phyloP scores from a whole-genome alignment of 2,329 filamentous ascomycete genomes.

The Monosporascus sp. region DNA sequence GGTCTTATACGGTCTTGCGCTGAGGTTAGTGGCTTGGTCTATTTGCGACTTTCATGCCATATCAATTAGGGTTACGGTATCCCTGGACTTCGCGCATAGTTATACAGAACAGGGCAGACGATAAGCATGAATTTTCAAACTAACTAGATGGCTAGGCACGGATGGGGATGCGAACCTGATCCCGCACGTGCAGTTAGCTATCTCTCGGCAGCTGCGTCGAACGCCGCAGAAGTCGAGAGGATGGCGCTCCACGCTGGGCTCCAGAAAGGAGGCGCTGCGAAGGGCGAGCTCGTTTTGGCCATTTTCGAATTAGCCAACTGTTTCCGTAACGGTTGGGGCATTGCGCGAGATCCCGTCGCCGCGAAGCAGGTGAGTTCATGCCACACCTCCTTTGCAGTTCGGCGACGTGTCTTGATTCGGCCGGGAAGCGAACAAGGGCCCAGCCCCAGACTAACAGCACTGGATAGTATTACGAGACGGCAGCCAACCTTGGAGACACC shows the following conservation, averaged over 20 bases:
- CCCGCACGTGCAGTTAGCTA: conserved; percentile 72
- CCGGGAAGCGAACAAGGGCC: neutral
- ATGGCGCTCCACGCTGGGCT: conserved; percentile 80
- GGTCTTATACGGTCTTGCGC: conserved; percentile 87
- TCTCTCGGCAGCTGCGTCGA: conserved; percentile 82
- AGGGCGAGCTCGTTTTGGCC: conserved; percentile 91
- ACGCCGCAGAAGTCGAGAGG: conserved; percentile 81
- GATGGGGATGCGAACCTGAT: conserved; percentile 81
- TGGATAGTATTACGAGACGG: conserved; percentile 87
- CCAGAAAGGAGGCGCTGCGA: conserved; percentile 89
- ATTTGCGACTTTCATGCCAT: neutral
- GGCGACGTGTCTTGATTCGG: neutral
- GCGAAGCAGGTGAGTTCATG: conserved; percentile 59
- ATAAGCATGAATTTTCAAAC: conserved; percentile 6
- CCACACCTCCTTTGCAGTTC: conserved; percentile 1
- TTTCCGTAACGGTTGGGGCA: conserved; percentile 93
- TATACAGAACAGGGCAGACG: neutral
- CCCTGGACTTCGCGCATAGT: no score
- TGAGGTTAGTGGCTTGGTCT: conserved; percentile 55
- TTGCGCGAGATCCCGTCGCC: conserved; percentile 77
- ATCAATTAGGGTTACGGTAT: no score
- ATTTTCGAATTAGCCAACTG: conserved; percentile 93
- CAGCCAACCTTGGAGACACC: conserved; percentile 90
- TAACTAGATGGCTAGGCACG: conserved; percentile 58
- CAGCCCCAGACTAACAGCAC: neutral